Base-by-base conservation (phyloP, 352 stramenopile genomes). In the Globisporangium cylindrosporum region DNA sequence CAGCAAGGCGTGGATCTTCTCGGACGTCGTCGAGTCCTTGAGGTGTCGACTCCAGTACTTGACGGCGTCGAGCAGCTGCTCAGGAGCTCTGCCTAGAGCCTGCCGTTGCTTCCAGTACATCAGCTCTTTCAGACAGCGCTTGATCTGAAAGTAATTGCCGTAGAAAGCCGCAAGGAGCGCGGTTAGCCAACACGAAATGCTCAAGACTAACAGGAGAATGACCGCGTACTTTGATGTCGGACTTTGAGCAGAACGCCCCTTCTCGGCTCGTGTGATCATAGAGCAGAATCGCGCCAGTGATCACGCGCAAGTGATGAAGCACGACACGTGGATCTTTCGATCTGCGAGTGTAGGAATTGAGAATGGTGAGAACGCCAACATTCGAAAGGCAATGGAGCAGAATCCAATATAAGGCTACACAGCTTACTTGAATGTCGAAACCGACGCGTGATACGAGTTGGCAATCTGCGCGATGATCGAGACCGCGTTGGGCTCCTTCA, bases 31-130 rank as follows among this genome's bases (percentile, higher is more conserved):
- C 2, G 69, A 49, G 29, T 90, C 80, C 32, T 84, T 84, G 59
- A 84, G 77, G 62, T 90, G 81, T 18, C 74, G 46, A 51, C 76
- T 90, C 70, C 77, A 83, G 65, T 77, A 90, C 60, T 78, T 84
- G 72, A 88, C 74, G 2, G 73, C 77, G 54, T 81, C 68, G 9
- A 88, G 64, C 4, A 90, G 73, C 72, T 86, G 75, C 43, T 59
- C 55, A 9, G 71, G 80, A 53, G 70, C 73, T 51, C 70, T 71
- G 5, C 49, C 57, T 9, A 72, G 41, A 32, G 53, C 74, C 55
- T 34, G 68, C 29, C 56, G 69, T 61, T 65, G 72, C 60, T 59
- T 84, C 71, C 74, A 80, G 14, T 76, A 53, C 46, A 73, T 72
- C 27, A 90, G 70, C 54, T 86, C 80, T 62, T 86, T 84, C 25